Conservation (phyloP, 2,329 filamentous ascomycete species). For the Fusarium avenaceum region DNA sequence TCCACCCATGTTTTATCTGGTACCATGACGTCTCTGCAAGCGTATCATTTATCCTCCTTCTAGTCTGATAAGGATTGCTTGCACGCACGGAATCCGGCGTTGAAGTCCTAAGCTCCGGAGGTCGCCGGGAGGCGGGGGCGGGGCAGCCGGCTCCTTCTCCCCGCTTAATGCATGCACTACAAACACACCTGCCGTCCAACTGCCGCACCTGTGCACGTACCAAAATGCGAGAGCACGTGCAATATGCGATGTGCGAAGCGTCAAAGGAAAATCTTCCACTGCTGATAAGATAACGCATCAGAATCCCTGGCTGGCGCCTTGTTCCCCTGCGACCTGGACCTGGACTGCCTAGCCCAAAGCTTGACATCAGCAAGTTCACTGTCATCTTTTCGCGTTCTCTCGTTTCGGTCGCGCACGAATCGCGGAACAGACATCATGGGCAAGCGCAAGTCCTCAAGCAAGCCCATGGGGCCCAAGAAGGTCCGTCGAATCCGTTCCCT, state of each 20-base stretch:
- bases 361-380: constrained; percentile 46
- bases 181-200: constrained; percentile 25
- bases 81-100: constrained; percentile 36
- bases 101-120: constrained; percentile 38
- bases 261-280: not conserved
- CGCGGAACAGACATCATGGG: constrained; percentile 68
- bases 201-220: constrained; percentile 5
- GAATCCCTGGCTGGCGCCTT: constrained; percentile 36
- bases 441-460: constrained; percentile 93
- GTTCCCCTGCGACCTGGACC: constrained; percentile 18
- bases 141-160: constrained; percentile 35
- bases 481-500: constrained; percentile 59
- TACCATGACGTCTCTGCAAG: not conserved
- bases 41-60: not conserved
- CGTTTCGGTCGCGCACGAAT: constrained; percentile 38
- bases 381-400: constrained; percentile 37
- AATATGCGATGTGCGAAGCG: constrained; percentile 11
- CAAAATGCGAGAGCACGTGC: constrained; percentile 41
- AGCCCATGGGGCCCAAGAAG: constrained; percentile 86
- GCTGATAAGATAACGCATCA: constrained; percentile 47
- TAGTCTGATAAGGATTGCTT: constrained; percentile 29
- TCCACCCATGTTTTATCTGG: constrained; percentile 3
- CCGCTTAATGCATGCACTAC: constrained; percentile 45
- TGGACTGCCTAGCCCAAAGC: constrained; percentile 31
- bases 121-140: constrained; percentile 47